Percentiles rank a stretch among this genome's conserved stretches.
Conservation (phyloP, 73 alveolate species). For the Stentor roeselii region DNA sequence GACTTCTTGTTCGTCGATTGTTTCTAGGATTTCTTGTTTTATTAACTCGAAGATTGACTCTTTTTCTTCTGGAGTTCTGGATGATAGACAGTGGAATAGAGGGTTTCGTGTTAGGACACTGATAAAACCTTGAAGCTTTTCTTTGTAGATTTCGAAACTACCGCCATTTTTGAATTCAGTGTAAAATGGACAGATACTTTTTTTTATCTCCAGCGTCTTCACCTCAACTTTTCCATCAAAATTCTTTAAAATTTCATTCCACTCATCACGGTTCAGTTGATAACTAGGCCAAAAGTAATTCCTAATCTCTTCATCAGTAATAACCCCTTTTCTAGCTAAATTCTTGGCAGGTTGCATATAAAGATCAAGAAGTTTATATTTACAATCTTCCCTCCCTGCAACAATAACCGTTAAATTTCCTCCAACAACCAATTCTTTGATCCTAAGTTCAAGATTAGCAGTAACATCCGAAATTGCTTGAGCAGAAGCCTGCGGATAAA, state of each 20-base stretch:
- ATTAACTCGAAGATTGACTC: background rate
- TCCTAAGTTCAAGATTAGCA: background rate
- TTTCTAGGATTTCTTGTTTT: background rate
- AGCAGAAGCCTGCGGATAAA: background rate
- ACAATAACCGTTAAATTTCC: background rate
- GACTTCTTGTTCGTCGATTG: background rate
- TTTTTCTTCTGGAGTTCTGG: background rate
- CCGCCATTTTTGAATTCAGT: background rate
- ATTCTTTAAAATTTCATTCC: background rate
- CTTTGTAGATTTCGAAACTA: background rate
- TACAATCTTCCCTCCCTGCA: background rate
- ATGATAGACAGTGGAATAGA: background rate
- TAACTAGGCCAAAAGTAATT: background rate
- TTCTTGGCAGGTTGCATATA: background rate
- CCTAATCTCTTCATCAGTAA: background rate
- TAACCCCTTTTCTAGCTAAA: background rate
- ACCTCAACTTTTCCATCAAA: background rate
- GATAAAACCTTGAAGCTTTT: background rate
- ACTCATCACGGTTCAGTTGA: background rate
- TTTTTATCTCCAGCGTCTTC: background rate
- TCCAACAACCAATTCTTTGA: background rate
- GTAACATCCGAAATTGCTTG: background rate
- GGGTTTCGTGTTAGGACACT: background rate
- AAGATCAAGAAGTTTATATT: too few relatives aligned
- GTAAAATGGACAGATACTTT: background rate